Base-by-base conservation (phyloP, 1,284 basidiomycete genomes). In the Kalmanozyma brasiliensis region DNA sequence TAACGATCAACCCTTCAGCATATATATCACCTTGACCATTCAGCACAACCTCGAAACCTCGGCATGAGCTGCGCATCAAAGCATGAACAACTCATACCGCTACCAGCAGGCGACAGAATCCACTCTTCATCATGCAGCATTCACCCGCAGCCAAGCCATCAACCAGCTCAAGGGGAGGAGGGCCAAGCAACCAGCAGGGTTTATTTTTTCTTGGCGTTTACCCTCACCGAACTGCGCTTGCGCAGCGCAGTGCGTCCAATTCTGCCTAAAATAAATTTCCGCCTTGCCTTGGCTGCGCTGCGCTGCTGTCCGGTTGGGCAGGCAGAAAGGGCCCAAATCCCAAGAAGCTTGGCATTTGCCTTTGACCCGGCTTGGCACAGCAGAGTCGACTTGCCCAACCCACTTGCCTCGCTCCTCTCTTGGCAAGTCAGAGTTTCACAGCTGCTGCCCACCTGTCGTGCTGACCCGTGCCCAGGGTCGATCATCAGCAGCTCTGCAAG, bases 301-400 rank as follows among this genome's bases (percentile, higher is more conserved):
- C n/a, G n/a, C n/a, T n/a, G 48, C 48, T 49, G 48, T 49, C 48
- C 48, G 30, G 20, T 49, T 49, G 14, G 48, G 48, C 48, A 41
- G 38, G 13, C 26, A 29, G 26, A 6, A 29, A 11, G 7, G 11
- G 26, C 37, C 11, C 8, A 32, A 49, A 24, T 19, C 42, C 44
- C 51, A 52, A 52, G 51, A 19, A 24, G 32, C 51, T 52, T 52
- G 51, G 51, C 51, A 45, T 45, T 52, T 16, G 40, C 11, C 2
- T 20, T 19, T 32, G 4, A 34, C 29, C 14, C 22, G 13, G 19
- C 16, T 44, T 44, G 19, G 30, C 23, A 32, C 17, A 19, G 14
- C 32, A 30, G 17, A n/a, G 35, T 38, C 4, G 26, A 17, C 49
- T 52, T 52, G 49, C 41, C 49, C 36, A 30, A 40, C 24, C 38